phyloP scores from a whole-genome alignment of 176 grass and related monocot species.

The Neostapfia colusana region DNA sequence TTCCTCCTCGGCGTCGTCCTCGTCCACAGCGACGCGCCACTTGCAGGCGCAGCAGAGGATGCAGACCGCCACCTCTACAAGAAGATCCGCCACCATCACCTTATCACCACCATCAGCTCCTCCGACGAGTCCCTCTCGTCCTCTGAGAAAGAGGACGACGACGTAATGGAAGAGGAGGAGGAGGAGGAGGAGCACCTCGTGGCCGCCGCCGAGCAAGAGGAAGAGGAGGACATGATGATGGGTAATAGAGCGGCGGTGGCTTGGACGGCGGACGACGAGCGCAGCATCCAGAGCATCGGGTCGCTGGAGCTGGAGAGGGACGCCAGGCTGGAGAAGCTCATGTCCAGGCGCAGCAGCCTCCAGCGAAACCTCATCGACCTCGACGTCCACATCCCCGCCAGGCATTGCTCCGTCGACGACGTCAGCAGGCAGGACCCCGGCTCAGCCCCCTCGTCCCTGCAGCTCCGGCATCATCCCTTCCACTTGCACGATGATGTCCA shows the following conservation, averaged over 20 bases:
- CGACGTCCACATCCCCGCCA: conserved; percentile 21
- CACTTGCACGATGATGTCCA: not conserved
- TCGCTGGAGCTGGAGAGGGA: conserved; percentile 57
- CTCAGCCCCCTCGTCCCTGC: conserved; percentile 57
- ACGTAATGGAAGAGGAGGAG: not conserved
- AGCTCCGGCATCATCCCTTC: conserved; percentile 38
- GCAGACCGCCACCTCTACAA: conserved; percentile 29
- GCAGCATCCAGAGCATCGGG: conserved; percentile 48
- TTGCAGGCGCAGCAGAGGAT: not conserved
- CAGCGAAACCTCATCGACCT: conserved; percentile 42
- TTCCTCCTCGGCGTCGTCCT: conserved; percentile 57
- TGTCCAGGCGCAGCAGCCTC: conserved; percentile 29
- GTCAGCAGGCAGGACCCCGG: conserved; percentile 27
- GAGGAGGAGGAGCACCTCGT: not conserved
- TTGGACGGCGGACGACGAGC: conserved; percentile 54
- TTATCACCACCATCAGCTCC: not conserved
- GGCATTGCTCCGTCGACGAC: conserved; percentile 16
- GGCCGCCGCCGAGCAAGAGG: not conserved
- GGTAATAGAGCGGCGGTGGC: not conserved
- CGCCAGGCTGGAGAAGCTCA: conserved; percentile 54
- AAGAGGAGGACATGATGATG: not conserved
- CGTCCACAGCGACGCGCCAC: conserved; percentile 38
- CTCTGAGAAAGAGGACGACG: not conserved
- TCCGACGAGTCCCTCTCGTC: not conserved
- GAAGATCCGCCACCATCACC: conserved; percentile 3